These are phyloP conservation scores for Senna tora DNA, from an alignment of 306 rosid genomes.

Conservation along the genomic window DNA sequence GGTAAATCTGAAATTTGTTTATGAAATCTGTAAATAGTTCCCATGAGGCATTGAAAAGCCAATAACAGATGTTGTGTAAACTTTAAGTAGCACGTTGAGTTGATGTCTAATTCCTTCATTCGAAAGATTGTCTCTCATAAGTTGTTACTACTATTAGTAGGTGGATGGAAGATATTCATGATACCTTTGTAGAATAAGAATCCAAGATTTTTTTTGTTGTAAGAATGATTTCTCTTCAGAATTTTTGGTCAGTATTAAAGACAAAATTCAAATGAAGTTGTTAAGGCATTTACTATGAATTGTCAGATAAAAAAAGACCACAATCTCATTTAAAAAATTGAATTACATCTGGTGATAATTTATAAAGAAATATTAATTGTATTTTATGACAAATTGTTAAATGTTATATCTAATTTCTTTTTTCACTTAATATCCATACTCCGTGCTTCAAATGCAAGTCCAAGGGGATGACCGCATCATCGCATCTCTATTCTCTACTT, in stretches of 20 bases:
- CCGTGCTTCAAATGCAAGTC: not conserved
- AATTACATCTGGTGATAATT: too few species aligned
- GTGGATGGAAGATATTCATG: conserved; percentile 2
- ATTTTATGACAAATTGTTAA: too few species aligned
- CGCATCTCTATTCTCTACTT: not conserved
- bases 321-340: too few species aligned
- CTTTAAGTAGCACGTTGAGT: not conserved
- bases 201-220: not conserved
- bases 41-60: not conserved
- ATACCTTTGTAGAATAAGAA: not conserved
- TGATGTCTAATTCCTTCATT: not conserved
- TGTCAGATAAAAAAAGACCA: too few species aligned
- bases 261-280: too few species aligned
- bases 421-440: not conserved
- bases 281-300: too few species aligned
- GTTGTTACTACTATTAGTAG: not conserved
- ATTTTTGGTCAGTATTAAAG: not conserved
- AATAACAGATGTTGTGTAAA: conserved; percentile 7
- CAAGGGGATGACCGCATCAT: not conserved
- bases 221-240: not conserved
- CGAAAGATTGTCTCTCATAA: not conserved
- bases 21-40: conserved; percentile 2
- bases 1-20: not conserved
- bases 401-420: too few species aligned
- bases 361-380: too few species aligned